Conservation (phyloP, 805 yeast genomes). For the Candida taoyuanica region DNA sequence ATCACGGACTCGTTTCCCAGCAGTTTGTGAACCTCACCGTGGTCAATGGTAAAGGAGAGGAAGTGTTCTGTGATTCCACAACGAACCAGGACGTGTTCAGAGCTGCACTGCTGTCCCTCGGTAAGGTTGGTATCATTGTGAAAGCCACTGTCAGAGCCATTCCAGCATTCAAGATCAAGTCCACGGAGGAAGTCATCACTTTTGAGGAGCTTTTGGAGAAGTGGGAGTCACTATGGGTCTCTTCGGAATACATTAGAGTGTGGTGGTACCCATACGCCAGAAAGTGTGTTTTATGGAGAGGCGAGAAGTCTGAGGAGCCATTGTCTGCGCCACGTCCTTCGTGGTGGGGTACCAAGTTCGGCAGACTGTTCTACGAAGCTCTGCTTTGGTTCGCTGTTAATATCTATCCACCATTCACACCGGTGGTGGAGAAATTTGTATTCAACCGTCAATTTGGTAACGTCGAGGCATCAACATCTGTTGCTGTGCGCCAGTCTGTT, state of each 20-base stretch:
- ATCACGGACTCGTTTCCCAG: slow-evolving; percentile 85
- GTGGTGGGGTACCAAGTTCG: slow-evolving; percentile 81
- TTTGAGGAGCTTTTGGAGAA: slow-evolving; percentile 66
- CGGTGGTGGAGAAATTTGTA: slow-evolving; percentile 77
- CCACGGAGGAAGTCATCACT: slow-evolving; percentile 75
- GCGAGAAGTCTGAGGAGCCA: slow-evolving; percentile 65
- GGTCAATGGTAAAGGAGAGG: slow-evolving; percentile 71
- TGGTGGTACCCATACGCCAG: slow-evolving; percentile 98
- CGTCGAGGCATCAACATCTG: slow-evolving; percentile 59
- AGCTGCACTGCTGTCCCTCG: slow-evolving; percentile 82
- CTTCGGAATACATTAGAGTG: slow-evolving; percentile 84
- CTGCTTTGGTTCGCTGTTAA: slow-evolving; percentile 76
- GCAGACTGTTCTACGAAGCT: slow-evolving; percentile 75
- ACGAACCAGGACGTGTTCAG: slow-evolving; percentile 68
- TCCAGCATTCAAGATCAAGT: slow-evolving; percentile 76
- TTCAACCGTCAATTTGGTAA: slow-evolving; percentile 81
- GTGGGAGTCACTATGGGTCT: slow-evolving; percentile 82
- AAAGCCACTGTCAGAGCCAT: slow-evolving; percentile 81
- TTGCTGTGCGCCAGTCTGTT: slow-evolving; percentile 74
- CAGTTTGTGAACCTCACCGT: slow-evolving; percentile 77
- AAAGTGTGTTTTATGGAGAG: slow-evolving; percentile 88
- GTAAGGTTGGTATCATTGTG: slow-evolving; percentile 87
- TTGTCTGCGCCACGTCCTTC: slow-evolving; percentile 61
- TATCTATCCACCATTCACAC: slow-evolving; percentile 71
- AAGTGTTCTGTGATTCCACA: slow-evolving; percentile 42